Evolutionary conservation across 2,329 filamentous ascomycete genomes (phyloP).

Genomic region (Didymella keratinophila): DNA sequence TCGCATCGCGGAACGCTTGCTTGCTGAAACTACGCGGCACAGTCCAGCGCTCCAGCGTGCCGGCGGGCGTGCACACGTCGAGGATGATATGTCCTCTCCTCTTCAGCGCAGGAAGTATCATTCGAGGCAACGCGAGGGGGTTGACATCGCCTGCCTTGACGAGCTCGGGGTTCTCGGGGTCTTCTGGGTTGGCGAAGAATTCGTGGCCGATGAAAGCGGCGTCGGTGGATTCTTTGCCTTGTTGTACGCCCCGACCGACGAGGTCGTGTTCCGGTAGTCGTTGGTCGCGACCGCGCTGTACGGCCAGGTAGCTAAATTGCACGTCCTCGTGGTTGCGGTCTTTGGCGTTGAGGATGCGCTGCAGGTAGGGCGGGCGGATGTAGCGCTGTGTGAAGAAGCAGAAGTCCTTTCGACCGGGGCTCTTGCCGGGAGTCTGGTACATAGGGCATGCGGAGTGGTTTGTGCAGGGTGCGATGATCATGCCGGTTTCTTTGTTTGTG

Average conservation of each 20-base stretch:
- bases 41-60: slow-evolving; percentile 90
- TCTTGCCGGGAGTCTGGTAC: slow-evolving; percentile 76
- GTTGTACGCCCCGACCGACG: slow-evolving; percentile 46
- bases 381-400: slow-evolving; percentile 93
- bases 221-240: slow-evolving; percentile 66
- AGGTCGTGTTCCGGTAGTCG: slow-evolving; percentile 52
- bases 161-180: slow-evolving; percentile 37
- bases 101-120: slow-evolving; percentile 83
- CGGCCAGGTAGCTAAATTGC: slow-evolving; percentile 86
- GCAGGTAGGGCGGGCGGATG: slow-evolving; percentile 81
- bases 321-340: slow-evolving; percentile 88
- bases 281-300: slow-evolving; percentile 76
- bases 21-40: slow-evolving; percentile 82
- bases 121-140: slow-evolving; percentile 76
- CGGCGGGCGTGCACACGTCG: slow-evolving; percentile 88
- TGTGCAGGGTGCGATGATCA: slow-evolving; percentile 76
- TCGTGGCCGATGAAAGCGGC: slow-evolving; percentile 77
- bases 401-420: slow-evolving; percentile 81
- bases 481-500: slow-evolving; percentile 62
- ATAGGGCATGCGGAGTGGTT: slow-evolving; percentile 90
- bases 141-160: slow-evolving; percentile 43
- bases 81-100: slow-evolving; percentile 86
- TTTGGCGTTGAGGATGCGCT: slow-evolving; percentile 72
- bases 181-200: slow-evolving; percentile 28
- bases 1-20: slow-evolving; percentile 88